Base-by-base conservation (phyloP, 306 rosid species). In the Gynostemma pentaphyllum region DNA sequence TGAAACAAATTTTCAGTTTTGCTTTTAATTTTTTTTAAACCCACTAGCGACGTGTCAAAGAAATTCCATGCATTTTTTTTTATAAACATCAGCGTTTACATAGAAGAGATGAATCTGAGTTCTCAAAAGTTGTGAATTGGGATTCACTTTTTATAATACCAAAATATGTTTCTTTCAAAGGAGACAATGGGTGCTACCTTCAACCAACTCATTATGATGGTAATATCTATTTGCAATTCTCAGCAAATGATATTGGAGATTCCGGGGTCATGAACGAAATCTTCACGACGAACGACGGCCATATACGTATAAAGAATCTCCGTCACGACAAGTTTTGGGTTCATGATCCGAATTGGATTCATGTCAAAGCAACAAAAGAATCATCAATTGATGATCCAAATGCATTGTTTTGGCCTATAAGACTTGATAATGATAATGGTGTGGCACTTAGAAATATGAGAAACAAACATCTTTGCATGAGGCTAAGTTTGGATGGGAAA, bases 161-260 rank as follows among this genome's bases (percentile, higher is more conserved):
- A 3, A 64, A 22, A 54, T 34, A 50, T 3, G 57, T 71, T 16
- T 54, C 57, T 0, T 71, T 71, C 29, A 71, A 24, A n/a, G 46
- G 37, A 2, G n/a, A 57, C 6, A 32, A 63, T 16, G 68, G n/a
- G n/a, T n/a, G n/a, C n/a, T n/a, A n/a, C n/a, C n/a, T 34, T 34
- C 5, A 9, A 2, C 39, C 39, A 6, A 4, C 39, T 39, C 13
- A 39, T 0, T 14, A 39, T n/a, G 44, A 14, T 39, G 44, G 44
- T 1, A 39, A 39, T 10, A 39, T 39, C 7, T 39, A 39, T 2
- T 8, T 39, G 13, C 44, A 39, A 6, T 39, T 10, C 13, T 39
- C 44, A 39, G 44, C 13, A 3, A 8, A 0, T 0, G 51, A 45
- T 18, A 1, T 16, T 7, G 0, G 11, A 1, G 51, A 45, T 4